Percentiles rank a stretch among this genome's conserved stretches.
Evolutionary conservation across 2,329 filamentous ascomycete genomes (phyloP).

Genomic region (Westerdykella aurantiaca): DNA sequence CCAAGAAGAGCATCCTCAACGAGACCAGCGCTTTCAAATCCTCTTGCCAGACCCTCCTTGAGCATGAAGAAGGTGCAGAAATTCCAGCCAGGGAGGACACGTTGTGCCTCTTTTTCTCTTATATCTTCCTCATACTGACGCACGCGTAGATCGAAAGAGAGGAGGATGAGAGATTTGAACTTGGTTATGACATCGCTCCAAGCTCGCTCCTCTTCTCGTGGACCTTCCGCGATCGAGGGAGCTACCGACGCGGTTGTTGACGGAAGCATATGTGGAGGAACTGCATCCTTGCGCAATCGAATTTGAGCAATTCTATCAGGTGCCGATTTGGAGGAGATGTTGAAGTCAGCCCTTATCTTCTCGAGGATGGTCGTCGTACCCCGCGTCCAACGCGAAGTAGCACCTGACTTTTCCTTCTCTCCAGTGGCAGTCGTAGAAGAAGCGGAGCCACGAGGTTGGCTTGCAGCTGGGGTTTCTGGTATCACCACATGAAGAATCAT

Average conservation of each 20-base stretch:
- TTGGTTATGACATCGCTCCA: slow-evolving; percentile 82
- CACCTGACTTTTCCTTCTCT: slow-evolving; percentile 58
- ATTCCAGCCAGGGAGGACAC: slow-evolving; percentile 89
- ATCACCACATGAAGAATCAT: slow-evolving; percentile 88
- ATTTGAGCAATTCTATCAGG: slow-evolving; percentile 81
- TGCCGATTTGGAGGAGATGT: slow-evolving; percentile 64
- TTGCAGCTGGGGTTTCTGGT: slow-evolving; percentile 75
- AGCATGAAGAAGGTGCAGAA: slow-evolving; percentile 99
- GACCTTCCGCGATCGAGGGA: slow-evolving; percentile 51
- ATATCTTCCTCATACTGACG: slow-evolving; percentile 97
- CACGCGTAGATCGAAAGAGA: slow-evolving; percentile 85
- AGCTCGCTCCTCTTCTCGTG: slow-evolving; percentile 71
- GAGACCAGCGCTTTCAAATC: slow-evolving; percentile 92
- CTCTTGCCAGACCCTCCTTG: slow-evolving; percentile 88
- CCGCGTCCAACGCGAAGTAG: slow-evolving; percentile 68
- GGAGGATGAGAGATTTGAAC: slow-evolving; percentile 78
- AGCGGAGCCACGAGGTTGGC: slow-evolving; percentile 62
- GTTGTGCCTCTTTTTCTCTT: slow-evolving; percentile 83
- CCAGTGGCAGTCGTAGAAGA: slow-evolving; percentile 46
- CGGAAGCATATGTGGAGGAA: slow-evolving; percentile 44
- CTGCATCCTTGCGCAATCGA: slow-evolving; percentile 55
- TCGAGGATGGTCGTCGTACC: slow-evolving; percentile 79
- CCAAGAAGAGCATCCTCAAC: slow-evolving; percentile 92
- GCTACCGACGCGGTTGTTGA: slow-evolving; percentile 32
- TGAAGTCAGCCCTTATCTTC: slow-evolving; percentile 86